phyloP scores from a whole-genome alignment of 169 alveolate genomes.

The Pseudocohnilembus persalinus region DNA sequence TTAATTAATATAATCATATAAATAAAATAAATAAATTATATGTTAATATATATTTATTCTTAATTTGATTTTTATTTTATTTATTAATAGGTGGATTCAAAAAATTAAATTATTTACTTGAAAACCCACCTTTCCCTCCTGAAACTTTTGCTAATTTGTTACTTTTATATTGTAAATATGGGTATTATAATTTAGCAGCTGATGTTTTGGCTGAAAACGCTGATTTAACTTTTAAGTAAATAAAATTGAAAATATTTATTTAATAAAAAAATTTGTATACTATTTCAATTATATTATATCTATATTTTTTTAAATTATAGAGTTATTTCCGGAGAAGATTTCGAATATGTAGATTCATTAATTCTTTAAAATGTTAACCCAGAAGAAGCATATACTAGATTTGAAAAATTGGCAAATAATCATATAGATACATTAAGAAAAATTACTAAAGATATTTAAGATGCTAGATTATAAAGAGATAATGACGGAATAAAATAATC shows the following conservation, averaged over 20 bases:
- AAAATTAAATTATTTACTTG: constrained; percentile 73
- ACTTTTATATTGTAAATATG: constrained; percentile 85
- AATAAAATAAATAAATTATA: background rate
- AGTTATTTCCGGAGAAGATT: constrained; percentile 76
- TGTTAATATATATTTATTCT: background rate
- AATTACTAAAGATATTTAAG: constrained; percentile 81
- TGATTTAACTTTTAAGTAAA: constrained; percentile 77
- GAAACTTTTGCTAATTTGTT: constrained; percentile 90
- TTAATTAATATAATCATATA: background rate
- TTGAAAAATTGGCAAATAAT: constrained; percentile 84
- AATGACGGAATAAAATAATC: constrained; percentile 79
- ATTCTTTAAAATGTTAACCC: constrained; percentile 79
- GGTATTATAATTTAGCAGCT: constrained; percentile 90
- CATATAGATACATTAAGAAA: constrained; percentile 78
- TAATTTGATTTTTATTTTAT: background rate
- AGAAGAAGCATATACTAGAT: constrained; percentile 86
- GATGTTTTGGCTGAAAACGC: constrained; percentile 91
- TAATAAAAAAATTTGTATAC: too few species aligned
- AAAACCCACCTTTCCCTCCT: constrained; percentile 88
- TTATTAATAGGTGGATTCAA: background rate
- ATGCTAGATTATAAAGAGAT: constrained; percentile 83
- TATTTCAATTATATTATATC: too few species aligned
- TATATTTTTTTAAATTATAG: background rate
- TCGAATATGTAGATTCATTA: constrained; percentile 86
- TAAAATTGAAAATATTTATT: background rate